phyloP scores from a whole-genome alignment of 2,329 filamentous ascomycete species.

The Dichotomopilus funicola region DNA sequence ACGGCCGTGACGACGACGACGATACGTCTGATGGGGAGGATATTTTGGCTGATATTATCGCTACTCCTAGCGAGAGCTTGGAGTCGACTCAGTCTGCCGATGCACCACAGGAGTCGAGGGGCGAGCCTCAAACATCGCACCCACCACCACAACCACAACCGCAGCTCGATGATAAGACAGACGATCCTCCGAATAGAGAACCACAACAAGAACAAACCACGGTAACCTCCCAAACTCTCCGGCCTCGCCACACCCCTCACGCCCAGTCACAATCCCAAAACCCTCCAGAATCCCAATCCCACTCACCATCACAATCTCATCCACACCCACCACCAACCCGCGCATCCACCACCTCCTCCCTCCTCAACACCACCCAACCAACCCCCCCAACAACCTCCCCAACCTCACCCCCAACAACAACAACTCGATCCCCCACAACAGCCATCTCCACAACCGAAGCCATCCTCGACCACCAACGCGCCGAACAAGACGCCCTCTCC shows the following conservation, averaged over 20 bases:
- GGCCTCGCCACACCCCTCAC: constrained; percentile 15
- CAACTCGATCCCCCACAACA: constrained; percentile 19
- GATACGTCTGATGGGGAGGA: constrained; percentile 52
- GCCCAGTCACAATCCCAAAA: background rate
- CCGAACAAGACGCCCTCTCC: constrained; percentile 78
- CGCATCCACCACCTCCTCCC: constrained; percentile 8
- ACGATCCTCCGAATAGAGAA: background rate
- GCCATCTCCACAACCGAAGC: constrained; percentile 55
- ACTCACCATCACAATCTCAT: too few species aligned
- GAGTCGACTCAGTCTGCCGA: constrained; percentile 32
- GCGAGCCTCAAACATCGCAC: constrained; percentile 11
- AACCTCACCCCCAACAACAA: constrained; percentile 24
- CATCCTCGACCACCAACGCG: constrained; percentile 67
- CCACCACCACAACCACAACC: constrained; percentile 1
- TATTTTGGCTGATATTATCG: constrained; percentile 47
- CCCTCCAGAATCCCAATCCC: background rate
- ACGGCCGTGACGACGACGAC: constrained; percentile 35
- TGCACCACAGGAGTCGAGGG: constrained; percentile 19
- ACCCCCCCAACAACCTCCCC: background rate
- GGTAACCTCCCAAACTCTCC: constrained; percentile 31
- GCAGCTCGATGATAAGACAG: too few species aligned
- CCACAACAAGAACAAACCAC: constrained; percentile 22
- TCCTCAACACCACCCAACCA: constrained; percentile 15
- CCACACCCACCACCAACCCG: too few species aligned
- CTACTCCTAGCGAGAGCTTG: constrained; percentile 48